Evolutionary conservation across 2,329 filamentous ascomycete species (phyloP), one percentile per base, ranked within the genome.

Genomic region (Thielaviopsis ethacetica): DNA sequence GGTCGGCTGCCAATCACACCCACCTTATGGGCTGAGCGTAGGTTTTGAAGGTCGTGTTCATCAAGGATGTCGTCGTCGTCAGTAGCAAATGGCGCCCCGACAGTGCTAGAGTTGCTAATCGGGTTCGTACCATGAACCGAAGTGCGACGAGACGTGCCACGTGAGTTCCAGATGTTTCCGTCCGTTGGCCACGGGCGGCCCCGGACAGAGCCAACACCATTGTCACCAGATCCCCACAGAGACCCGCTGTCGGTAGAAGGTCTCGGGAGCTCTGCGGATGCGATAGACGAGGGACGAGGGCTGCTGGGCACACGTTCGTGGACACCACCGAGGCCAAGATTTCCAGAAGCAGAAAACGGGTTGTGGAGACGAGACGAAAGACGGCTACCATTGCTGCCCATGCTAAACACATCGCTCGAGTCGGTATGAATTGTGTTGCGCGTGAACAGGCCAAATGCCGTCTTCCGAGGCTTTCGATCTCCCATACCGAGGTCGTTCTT

Each of bases 1-100:
- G 86, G 88, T 2, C 84, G 83, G 53, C 88, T 94, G 24, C 91
- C 91, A 64, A 97, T 96, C 0, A 85, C 78, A 22, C 82, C 82
- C 2, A 85, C 78, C 52, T 34, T 58, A 21, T 82, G 76, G 58
- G 77, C 80, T 5, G 79, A 44, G 38, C 38, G 77, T 0, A 75
- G 75, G 56, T 80, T 73, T 1, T 78, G 68, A 13, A 80, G 67
- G 41, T 79, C 81, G 2, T 77, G 71, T n/a, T 80, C 76, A 58
- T 81, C 76, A 22, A 85, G 68, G 41, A 84, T 83, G 62, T 82
- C 81, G 64, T 85, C 82, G 30, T 85, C 81, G 0, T 80, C 81
- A 13, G 80, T 82, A 12, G 80, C 80, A 50, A 61, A 61, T 15
- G 53, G 47, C 15, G 56, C 52, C 27, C 56, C 53, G 7, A 19